Percentiles rank a stretch among this genome's conserved stretches.
These are phyloP conservation scores for Yamadazyma insecticola DNA, from an alignment of 805 yeast genomes.

Conservation along the genomic window DNA sequence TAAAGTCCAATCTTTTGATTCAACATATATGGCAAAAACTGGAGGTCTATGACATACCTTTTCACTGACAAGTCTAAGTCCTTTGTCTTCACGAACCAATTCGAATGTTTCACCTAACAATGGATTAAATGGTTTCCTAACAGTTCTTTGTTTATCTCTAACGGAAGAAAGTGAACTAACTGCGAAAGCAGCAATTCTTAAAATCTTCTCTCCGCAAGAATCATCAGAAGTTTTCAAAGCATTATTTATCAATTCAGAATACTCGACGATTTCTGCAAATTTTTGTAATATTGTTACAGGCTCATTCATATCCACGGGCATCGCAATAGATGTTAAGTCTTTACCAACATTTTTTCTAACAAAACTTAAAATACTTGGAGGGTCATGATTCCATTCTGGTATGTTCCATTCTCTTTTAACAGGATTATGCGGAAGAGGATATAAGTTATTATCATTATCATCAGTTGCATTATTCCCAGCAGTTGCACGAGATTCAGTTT, in stretches of 20 bases:
- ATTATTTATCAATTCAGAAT: conserved; percentile 58
- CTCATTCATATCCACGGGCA: conserved; percentile 94
- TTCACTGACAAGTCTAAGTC: conserved; percentile 71
- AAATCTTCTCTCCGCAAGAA: conserved; percentile 53
- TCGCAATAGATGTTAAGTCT: conserved; percentile 76
- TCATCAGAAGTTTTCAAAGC: conserved; percentile 46
- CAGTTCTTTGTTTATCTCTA: conserved; percentile 68
- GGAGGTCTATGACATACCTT: conserved; percentile 88
- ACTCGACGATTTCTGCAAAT: conserved; percentile 77
- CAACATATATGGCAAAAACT: conserved; percentile 76
- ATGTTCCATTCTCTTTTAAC: conserved; percentile 57
- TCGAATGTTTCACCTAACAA: conserved; percentile 91
- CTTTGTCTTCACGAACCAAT: conserved; percentile 77
- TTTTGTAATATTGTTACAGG: conserved; percentile 81
- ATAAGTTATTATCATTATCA: conserved; percentile 40
- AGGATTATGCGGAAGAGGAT: conserved; percentile 57
- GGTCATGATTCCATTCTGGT: conserved; percentile 54
- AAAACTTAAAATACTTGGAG: conserved; percentile 78
- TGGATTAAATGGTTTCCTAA: conserved; percentile 93
- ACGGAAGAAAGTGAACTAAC: conserved; percentile 66
- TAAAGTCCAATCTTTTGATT: conserved; percentile 66
- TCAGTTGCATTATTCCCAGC: no score
- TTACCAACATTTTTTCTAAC: conserved; percentile 90
- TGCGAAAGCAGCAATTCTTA: conserved; percentile 79
- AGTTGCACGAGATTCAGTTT: conserved; percentile 4